Evolutionary conservation across 2,329 filamentous ascomycete species (phyloP).

Genomic region (Trichoderma gracile): DNA sequence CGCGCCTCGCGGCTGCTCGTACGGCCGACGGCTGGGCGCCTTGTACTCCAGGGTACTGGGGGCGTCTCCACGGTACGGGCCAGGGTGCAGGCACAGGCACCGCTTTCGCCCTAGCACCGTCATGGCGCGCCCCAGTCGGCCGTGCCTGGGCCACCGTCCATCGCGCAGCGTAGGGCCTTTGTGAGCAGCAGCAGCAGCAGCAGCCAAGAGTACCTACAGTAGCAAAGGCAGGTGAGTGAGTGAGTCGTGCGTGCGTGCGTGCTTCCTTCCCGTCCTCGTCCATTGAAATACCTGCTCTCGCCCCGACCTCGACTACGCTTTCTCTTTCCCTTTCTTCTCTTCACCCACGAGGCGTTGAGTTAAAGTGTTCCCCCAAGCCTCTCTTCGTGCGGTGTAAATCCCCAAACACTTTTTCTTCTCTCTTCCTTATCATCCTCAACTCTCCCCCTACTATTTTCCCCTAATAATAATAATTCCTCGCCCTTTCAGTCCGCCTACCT

Average conservation of each 20-base stretch:
- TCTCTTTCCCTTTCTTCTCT: constrained; percentile 40
- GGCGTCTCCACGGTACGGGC: neutral
- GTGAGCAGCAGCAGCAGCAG: too few relatives aligned
- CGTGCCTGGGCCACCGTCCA: constrained; percentile 15
- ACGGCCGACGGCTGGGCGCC: constrained; percentile 20
- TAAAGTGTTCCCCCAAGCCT: constrained; percentile 38
- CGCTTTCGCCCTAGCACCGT: constrained; percentile 26
- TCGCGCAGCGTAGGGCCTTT: constrained; percentile 4
- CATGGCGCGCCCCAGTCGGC: constrained; percentile 24
- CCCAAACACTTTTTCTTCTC: constrained; percentile 29
- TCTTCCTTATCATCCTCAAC: constrained; percentile 24
- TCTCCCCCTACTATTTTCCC: constrained; percentile 17
- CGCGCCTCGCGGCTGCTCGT: constrained; percentile 17
- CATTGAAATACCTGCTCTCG: constrained; percentile 46
- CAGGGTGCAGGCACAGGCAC: neutral
- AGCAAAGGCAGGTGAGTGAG: too few relatives aligned
- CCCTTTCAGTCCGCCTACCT: constrained; percentile 11
- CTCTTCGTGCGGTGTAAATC: constrained; percentile 49
- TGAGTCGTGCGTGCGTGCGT: constrained; percentile 7
- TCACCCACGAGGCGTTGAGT: constrained; percentile 54
- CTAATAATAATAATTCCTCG: constrained; percentile 29
- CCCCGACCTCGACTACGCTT: constrained; percentile 32
- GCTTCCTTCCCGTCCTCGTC: constrained; percentile 22
- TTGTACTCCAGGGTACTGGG: constrained; percentile 22
- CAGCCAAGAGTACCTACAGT: too few relatives aligned